These are phyloP conservation scores for Cicer arietinum DNA, from an alignment of 306 rosid genomes.

Conservation along the genomic window DNA sequence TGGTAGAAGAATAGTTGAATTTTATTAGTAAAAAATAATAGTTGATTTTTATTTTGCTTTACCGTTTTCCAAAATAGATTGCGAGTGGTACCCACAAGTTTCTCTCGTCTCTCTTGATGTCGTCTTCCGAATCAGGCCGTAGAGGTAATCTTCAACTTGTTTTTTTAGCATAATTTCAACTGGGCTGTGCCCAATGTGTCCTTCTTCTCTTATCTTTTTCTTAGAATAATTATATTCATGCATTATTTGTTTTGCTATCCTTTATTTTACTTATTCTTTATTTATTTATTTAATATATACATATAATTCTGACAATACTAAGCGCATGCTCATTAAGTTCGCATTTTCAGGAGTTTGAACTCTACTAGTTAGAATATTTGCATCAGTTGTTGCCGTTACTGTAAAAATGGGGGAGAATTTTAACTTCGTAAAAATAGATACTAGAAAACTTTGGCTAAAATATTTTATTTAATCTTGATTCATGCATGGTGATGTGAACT, in stretches of 20 bases:
- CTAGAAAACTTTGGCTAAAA: background rate
- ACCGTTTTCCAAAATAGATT: background rate
- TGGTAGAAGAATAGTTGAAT: too few species aligned
- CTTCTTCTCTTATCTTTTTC: background rate
- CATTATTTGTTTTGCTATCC: background rate
- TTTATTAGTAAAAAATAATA: too few species aligned
- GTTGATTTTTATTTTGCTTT: too few species aligned
- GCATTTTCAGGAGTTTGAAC: background rate
- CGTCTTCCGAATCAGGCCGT: constrained; percentile 5
- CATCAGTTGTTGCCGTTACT: background rate
- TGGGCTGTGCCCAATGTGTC: background rate
- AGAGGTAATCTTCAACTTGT: constrained; percentile 28
- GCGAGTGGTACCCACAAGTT: background rate
- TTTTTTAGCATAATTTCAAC: background rate
- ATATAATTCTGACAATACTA: background rate
- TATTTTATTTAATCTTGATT: background rate
- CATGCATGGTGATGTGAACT: background rate
- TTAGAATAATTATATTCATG: background rate
- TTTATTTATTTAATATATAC: background rate
- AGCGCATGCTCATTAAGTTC: background rate
- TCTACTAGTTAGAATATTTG: constrained; percentile 14
- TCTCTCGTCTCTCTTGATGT: constrained; percentile 12
- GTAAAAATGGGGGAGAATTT: background rate
- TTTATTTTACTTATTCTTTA: background rate
- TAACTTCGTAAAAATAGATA: background rate